phyloP scores from a whole-genome alignment of 2,329 filamentous ascomycete genomes.

The Arachnopeziza araneosa region DNA sequence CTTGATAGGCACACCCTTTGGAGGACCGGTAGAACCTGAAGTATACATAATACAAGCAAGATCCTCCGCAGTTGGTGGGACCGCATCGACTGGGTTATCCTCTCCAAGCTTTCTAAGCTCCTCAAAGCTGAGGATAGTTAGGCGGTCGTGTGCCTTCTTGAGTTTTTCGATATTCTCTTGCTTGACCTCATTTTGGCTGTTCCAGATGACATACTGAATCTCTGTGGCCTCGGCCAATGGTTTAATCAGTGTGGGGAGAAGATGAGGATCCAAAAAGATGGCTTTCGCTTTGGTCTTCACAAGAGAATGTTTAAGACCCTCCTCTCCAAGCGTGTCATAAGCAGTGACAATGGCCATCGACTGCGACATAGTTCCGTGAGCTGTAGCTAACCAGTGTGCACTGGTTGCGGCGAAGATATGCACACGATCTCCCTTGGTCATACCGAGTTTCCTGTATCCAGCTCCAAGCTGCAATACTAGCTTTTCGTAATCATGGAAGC shows the following conservation, averaged over 20 bases:
- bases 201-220: conserved; percentile 58
- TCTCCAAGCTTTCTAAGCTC: conserved; percentile 44
- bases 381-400: conserved; percentile 70
- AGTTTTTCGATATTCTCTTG: conserved; percentile 45
- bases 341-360: conserved; percentile 89
- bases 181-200: conserved; percentile 48
- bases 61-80: conserved; percentile 68
- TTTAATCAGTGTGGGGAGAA: conserved; percentile 54
- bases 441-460: conserved; percentile 67
- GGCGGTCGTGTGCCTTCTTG: conserved; percentile 49
- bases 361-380: conserved; percentile 75
- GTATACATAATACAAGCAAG: conserved; percentile 84
- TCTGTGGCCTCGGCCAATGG: conserved; percentile 52
- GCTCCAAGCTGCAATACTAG: conserved; percentile 61
- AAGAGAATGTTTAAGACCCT: conserved; percentile 80
- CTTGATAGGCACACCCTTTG: conserved; percentile 83
- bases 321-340: conserved; percentile 85
- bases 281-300: conserved; percentile 72
- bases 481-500: conserved; percentile 73
- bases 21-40: conserved; percentile 81
- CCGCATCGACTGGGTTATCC: conserved; percentile 64
- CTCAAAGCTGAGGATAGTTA: conserved; percentile 49
- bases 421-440: conserved; percentile 62
- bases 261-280: conserved; percentile 82
- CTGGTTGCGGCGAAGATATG: conserved; percentile 77